These are phyloP conservation scores for Albifimbria verrucaria DNA, from an alignment of 2,329 filamentous ascomycete species.

Conservation along the genomic window DNA sequence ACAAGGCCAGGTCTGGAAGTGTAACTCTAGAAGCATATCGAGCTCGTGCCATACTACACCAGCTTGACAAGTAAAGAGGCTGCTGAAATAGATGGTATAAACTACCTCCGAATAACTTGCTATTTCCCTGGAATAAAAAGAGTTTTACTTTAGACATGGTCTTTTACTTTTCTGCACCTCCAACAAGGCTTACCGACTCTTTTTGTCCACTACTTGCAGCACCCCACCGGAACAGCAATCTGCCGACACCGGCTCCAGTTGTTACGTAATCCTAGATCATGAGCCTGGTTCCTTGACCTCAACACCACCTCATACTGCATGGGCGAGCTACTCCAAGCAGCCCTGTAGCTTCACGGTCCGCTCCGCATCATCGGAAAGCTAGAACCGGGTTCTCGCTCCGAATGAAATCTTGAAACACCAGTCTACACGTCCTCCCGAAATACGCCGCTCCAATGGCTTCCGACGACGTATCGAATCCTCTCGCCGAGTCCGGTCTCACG, in stretches of 20 bases:
- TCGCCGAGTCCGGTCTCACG: constrained; percentile 71
- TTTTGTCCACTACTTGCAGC: no score
- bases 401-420: background rate
- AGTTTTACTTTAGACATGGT: no score
- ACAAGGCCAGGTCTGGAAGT: no score
- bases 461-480: constrained; percentile 47
- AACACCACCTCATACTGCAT: constrained; percentile 1
- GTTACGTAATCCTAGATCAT: constrained; percentile 6
- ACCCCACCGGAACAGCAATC: constrained; percentile 27
- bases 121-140: no score
- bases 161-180: no score
- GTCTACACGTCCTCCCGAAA: background rate
- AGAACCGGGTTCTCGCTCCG: background rate
- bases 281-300: background rate
- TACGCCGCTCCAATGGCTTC: constrained; percentile 44
- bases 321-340: background rate
- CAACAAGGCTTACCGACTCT: no score
- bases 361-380: background rate
- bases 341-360: background rate
- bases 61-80: no score
- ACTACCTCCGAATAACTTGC: no score
- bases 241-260: constrained; percentile 16
- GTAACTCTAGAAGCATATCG: no score
- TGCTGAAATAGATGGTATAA: no score
- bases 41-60: no score